These are phyloP conservation scores for Tetrapisispora arboricola DNA, from an alignment of 805 yeast genomes.

Conservation along the genomic window DNA sequence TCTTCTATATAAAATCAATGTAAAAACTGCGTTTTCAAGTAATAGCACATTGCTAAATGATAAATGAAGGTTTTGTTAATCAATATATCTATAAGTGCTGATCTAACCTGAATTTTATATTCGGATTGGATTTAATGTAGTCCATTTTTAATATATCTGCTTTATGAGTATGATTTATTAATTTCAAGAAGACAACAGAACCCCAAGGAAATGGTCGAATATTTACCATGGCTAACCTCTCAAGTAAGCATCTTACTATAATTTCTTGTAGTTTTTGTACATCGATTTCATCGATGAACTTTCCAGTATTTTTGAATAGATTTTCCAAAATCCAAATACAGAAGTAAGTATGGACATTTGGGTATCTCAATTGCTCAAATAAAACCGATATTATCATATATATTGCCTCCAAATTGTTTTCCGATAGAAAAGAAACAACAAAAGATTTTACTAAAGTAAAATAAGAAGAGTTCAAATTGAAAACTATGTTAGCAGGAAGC, in stretches of 20 bases:
- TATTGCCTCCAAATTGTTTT: constrained; percentile 52
- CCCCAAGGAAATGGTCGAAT: constrained; percentile 99
- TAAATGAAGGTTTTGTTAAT: too few species aligned
- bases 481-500: constrained; percentile 34
- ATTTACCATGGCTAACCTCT: constrained; percentile 55
- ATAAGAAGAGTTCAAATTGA: constrained; percentile 56
- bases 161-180: constrained; percentile 29
- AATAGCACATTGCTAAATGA: too few species aligned
- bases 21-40: too few species aligned
- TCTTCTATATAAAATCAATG: too few species aligned
- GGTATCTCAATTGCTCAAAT: constrained; percentile 83
- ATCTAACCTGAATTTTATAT: neutral
- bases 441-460: constrained; percentile 56
- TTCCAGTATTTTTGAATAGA: constrained; percentile 40
- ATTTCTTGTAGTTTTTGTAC: constrained; percentile 52
- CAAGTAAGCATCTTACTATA: constrained; percentile 70
- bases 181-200: constrained; percentile 66
- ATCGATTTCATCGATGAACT: too few species aligned
- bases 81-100: neutral
- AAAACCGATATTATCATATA: constrained; percentile 69
- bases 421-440: constrained; percentile 36
- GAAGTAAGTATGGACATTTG: constrained; percentile 87
- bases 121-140: neutral
- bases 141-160: constrained; percentile 28
- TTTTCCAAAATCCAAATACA: constrained; percentile 54